A percentile compares a stretch with the other conserved stretches of the same genome.
These are phyloP conservation scores for Capronia epimyces DNA, from an alignment of 2,329 filamentous ascomycete genomes.

Conservation along the genomic window DNA sequence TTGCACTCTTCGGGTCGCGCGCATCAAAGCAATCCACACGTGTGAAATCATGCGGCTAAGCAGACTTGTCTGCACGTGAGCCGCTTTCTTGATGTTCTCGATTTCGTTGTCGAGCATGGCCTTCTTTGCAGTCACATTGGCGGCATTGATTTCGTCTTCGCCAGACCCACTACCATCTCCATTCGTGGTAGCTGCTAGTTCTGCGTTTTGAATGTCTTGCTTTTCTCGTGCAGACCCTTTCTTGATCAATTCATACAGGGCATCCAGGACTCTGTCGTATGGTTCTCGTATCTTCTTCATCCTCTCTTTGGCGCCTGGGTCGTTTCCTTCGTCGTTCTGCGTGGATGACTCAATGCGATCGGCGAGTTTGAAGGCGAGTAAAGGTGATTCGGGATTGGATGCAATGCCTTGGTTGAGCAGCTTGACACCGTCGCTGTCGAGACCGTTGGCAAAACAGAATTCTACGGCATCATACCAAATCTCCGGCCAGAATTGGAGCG, in stretches of 20 bases:
- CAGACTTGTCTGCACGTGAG: conserved; percentile 65
- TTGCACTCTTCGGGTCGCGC: conserved; percentile 89
- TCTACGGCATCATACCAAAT: conserved; percentile 94
- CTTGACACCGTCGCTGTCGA: conserved; percentile 66
- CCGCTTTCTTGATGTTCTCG: conserved; percentile 57
- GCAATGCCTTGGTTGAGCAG: conserved; percentile 76
- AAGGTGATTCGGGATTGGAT: conserved; percentile 88
- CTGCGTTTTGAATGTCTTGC: conserved; percentile 52
- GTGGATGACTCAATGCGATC: conserved; percentile 79
- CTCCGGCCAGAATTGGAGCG: conserved; percentile 87
- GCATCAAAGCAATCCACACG: conserved; percentile 90
- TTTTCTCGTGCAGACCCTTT: conserved; percentile 63
- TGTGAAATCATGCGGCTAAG: conserved; percentile 83
- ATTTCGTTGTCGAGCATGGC: conserved; percentile 52
- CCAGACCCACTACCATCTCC: conserved; percentile 33
- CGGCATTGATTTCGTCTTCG: conserved; percentile 51
- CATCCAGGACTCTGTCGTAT: conserved; percentile 75
- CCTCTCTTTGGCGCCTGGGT: conserved; percentile 54
- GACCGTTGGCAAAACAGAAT: conserved; percentile 77
- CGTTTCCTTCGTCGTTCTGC: conserved; percentile 69
- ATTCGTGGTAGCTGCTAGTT: conserved; percentile 44
- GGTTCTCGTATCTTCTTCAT: conserved; percentile 73
- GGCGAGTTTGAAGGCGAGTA: conserved; percentile 82
- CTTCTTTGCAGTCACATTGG: conserved; percentile 46
- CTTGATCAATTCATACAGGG: conserved; percentile 79